Evolutionary conservation across 2,329 filamentous ascomycete species (phyloP).

Genomic region (Stagonosporopsis cucurbitacearum): DNA sequence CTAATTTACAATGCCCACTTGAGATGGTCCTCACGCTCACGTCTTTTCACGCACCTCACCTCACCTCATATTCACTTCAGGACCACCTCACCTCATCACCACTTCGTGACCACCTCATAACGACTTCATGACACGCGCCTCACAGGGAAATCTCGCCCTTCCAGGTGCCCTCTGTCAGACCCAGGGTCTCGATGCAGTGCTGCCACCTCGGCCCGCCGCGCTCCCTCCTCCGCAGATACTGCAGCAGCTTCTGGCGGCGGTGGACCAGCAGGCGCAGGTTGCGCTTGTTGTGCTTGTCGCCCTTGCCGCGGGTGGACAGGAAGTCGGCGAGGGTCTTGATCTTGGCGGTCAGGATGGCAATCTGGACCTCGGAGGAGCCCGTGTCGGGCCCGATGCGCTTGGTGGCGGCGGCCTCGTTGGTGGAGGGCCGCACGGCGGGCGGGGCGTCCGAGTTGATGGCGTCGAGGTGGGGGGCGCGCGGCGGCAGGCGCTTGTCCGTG

Average conservation of each 20-base stretch:
- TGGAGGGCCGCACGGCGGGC: slow-evolving; percentile 53
- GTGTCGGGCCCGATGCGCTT: slow-evolving; percentile 88
- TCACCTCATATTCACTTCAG: no score
- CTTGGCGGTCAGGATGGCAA: slow-evolving; percentile 92
- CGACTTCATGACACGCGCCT: no score
- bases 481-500: slow-evolving; percentile 74
- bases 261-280: slow-evolving; percentile 87
- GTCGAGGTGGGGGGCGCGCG: slow-evolving; percentile 60
- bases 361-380: slow-evolving; percentile 96
- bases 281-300: slow-evolving; percentile 93
- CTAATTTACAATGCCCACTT: slow-evolving; percentile 10
- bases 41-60: no score
- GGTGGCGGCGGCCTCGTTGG: slow-evolving; percentile 34
- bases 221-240: slow-evolving; percentile 88
- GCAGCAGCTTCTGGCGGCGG: slow-evolving; percentile 83
- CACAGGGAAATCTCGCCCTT: slow-evolving; percentile 85
- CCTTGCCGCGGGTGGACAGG: slow-evolving; percentile 73
- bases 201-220: slow-evolving; percentile 89
- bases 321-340: slow-evolving; percentile 81
- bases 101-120: no score
- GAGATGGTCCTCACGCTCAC: no score
- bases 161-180: slow-evolving; percentile 87
- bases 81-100: no score
- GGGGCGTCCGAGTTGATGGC: slow-evolving; percentile 54
- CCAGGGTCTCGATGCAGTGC: slow-evolving; percentile 81